A percentile compares a stretch with the other conserved stretches of the same genome.
These are phyloP conservation scores for Quercus wislizeni DNA, from an alignment of 306 rosid species.

Conservation along the genomic window DNA sequence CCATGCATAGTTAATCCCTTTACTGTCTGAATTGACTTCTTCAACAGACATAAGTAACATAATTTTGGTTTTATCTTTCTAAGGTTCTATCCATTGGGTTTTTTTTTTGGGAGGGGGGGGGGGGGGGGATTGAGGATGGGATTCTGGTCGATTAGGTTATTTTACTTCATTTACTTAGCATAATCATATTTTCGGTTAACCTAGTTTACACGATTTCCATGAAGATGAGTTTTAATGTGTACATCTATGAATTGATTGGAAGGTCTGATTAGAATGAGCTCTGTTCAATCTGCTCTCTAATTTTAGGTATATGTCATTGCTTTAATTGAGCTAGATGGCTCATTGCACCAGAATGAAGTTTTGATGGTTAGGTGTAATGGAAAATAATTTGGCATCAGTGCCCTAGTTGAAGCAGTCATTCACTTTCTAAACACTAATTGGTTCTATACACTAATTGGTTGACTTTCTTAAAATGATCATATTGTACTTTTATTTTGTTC, in stretches of 20 bases:
- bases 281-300: neutral
- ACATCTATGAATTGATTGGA: neutral
- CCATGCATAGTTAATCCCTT: no score
- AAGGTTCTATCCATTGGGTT: neutral
- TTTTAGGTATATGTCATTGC: neutral
- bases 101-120: no score
- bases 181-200: neutral
- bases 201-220: neutral
- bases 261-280: neutral
- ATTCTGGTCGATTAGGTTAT: no score
- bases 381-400: neutral
- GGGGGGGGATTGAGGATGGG: no score
- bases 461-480: neutral
- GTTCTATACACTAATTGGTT: no score
- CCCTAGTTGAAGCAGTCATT: neutral
- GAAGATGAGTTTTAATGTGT: neutral
- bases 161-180: no score
- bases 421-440: neutral
- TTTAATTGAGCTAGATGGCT: neutral
- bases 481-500: slow-evolving; percentile 1
- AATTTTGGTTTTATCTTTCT: neutral
- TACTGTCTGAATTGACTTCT: no score
- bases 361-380: neutral
- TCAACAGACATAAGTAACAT: no score
- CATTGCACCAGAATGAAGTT: neutral